Percentiles rank a stretch among this genome's conserved stretches.
Conservation (phyloP, 2,329 filamentous ascomycete species). For the Apiospora kogelbergensis region DNA sequence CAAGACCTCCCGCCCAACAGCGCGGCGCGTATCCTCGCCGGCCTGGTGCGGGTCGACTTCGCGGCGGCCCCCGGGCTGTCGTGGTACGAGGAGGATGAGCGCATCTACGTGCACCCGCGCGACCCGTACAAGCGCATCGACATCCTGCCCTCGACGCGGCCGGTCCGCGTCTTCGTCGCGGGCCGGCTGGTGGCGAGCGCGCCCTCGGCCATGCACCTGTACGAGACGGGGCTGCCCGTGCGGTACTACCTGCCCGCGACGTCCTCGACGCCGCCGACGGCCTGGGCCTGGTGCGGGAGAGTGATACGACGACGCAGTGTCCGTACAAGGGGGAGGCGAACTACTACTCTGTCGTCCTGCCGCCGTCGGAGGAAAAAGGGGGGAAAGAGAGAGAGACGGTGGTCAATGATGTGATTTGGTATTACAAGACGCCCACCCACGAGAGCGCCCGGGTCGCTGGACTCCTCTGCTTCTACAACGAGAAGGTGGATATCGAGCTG, state of each 20-base stretch:
- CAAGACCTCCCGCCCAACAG: constrained; percentile 10
- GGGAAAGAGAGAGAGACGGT: constrained; percentile 5
- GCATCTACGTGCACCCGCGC: constrained; percentile 63
- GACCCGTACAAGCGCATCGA: constrained; percentile 68
- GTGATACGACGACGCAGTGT: constrained; percentile 55
- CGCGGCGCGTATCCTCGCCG: constrained; percentile 19
- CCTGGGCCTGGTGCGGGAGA: constrained; percentile 44
- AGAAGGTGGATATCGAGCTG: constrained; percentile 63
- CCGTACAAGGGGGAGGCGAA: constrained; percentile 68
- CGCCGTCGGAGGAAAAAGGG: constrained; percentile 28
- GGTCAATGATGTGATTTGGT: constrained; percentile 58
- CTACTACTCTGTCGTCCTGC: constrained; percentile 57
- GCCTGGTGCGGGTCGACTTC: constrained; percentile 24
- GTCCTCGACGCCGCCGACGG: constrained; percentile 33
- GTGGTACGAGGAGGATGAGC: constrained; percentile 57
- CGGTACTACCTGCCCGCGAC: constrained; percentile 60
- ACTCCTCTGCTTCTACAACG: constrained; percentile 65
- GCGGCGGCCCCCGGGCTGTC: constrained; percentile 20
- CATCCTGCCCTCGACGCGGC: constrained; percentile 54
- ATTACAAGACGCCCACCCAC: constrained; percentile 55
- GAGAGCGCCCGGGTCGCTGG: constrained; percentile 59
- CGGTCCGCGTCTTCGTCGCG: constrained; percentile 42
- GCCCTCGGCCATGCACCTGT: constrained; percentile 52
- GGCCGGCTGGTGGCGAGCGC: constrained; percentile 39
- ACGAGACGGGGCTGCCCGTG: constrained; percentile 59